These are phyloP conservation scores for Phytophthora kernoviae DNA, from an alignment of 352 stramenopile species.

Conservation along the genomic window DNA sequence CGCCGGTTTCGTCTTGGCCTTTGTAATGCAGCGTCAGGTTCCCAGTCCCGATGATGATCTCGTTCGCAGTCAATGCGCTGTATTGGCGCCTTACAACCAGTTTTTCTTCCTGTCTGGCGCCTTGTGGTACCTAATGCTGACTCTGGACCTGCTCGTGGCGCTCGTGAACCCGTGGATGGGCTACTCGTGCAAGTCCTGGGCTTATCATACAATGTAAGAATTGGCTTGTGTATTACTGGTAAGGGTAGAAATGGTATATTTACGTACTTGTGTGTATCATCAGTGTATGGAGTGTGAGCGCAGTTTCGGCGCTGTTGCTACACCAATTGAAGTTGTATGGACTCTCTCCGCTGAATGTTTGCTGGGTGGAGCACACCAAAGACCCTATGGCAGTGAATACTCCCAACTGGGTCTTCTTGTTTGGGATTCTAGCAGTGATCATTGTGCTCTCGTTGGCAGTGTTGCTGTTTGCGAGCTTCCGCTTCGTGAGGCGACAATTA, in stretches of 20 bases:
- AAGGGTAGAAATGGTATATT: no score
- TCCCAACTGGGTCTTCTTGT: slow-evolving; percentile 72
- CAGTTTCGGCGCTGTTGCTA: slow-evolving; percentile 58
- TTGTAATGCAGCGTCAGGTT: slow-evolving; percentile 26
- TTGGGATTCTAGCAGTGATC: slow-evolving; percentile 51
- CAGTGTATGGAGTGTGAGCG: slow-evolving; percentile 78
- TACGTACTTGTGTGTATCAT: neutral
- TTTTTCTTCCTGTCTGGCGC: slow-evolving; percentile 76
- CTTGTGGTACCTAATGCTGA: slow-evolving; percentile 87
- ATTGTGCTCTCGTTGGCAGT: slow-evolving; percentile 70
- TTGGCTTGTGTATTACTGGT: no score
- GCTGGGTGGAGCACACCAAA: slow-evolving; percentile 69
- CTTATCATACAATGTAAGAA: slow-evolving; percentile 81
- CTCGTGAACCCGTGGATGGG: slow-evolving; percentile 90
- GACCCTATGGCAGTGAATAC: slow-evolving; percentile 52
- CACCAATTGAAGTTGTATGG: slow-evolving; percentile 69
- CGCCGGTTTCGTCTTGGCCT: slow-evolving; percentile 62
- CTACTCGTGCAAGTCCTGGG: slow-evolving; percentile 85
- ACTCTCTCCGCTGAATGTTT: slow-evolving; percentile 75
- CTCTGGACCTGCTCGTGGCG: slow-evolving; percentile 81
- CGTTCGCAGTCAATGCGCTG: slow-evolving; percentile 42
- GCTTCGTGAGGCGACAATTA: slow-evolving; percentile 81
- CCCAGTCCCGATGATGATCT: slow-evolving; percentile 10
- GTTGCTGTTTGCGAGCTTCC: slow-evolving; percentile 84
- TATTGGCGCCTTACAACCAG: slow-evolving; percentile 74